phyloP scores from a whole-genome alignment of 192 early-diverging fungal species.

The Coemansia reversa region DNA sequence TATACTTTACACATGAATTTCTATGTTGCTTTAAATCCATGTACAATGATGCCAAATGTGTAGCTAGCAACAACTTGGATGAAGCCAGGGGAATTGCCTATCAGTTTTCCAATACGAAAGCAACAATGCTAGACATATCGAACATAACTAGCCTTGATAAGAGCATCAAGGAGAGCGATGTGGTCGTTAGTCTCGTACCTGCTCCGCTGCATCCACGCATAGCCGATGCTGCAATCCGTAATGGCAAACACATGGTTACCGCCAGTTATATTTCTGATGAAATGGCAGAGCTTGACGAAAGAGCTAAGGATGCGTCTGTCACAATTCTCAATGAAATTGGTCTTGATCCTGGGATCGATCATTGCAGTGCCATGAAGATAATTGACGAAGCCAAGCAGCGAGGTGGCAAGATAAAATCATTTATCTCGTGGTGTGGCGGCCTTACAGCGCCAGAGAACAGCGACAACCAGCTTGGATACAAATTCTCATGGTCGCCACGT shows the following conservation, averaged over 20 bases:
- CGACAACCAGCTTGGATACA: constrained; percentile 88
- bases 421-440: constrained; percentile 96
- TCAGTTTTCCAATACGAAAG: constrained; percentile 60
- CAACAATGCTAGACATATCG: constrained; percentile 70
- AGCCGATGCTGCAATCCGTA: constrained; percentile 67
- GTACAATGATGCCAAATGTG: constrained; percentile 16
- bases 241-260: constrained; percentile 92
- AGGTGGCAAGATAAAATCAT: constrained; percentile 73
- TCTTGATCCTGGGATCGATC: constrained; percentile 97
- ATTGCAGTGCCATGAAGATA: constrained; percentile 93
- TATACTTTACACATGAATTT: constrained; percentile 18
- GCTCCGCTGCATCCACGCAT: constrained; percentile 66
- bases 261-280: constrained; percentile 93
- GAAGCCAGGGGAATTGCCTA: constrained; percentile 72
- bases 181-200: constrained; percentile 90
- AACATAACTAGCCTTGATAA: constrained; percentile 59
- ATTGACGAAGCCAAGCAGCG: constrained; percentile 81
- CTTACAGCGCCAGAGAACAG: constrained; percentile 90
- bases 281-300: constrained; percentile 75
- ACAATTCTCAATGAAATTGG: constrained; percentile 97
- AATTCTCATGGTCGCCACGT: constrained; percentile 93
- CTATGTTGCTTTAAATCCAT: constrained; percentile 35
- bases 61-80: constrained; percentile 77
- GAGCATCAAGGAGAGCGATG: constrained; percentile 72
- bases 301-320: constrained; percentile 77